Percentiles rank a stretch among this genome's conserved stretches.
Conservation (phyloP, 2,329 filamentous ascomycete genomes). For the Penicillium sp. region DNA sequence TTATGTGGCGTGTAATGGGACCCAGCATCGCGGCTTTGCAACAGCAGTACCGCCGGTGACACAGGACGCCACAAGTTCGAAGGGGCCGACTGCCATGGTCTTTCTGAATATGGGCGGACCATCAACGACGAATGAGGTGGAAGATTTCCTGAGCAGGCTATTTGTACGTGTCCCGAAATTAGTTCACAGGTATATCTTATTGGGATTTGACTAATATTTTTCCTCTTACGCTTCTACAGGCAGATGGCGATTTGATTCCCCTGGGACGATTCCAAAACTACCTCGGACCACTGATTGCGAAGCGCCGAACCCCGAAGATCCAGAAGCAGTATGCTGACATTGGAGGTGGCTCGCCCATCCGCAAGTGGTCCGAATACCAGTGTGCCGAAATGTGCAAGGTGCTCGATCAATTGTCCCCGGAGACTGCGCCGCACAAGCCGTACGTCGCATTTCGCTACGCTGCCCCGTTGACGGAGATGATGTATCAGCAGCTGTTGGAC, state of each 20-base stretch:
- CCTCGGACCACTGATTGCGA: conserved; percentile 79
- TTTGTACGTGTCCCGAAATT: conserved; percentile 60
- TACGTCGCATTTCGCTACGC: conserved; percentile 98
- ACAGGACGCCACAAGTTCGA: conserved; percentile 63
- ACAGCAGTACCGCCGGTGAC: conserved; percentile 70
- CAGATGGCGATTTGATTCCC: conserved; percentile 92
- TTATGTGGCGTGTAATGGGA: conserved; percentile 19
- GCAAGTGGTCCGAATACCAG: conserved; percentile 96
- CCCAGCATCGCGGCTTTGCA: conserved; percentile 44
- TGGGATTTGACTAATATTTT: neutral
- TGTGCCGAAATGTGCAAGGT: conserved; percentile 95
- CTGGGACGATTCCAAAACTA: conserved; percentile 86
- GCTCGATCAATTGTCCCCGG: conserved; percentile 80
- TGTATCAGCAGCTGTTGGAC: conserved; percentile 73
- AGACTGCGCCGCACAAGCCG: conserved; percentile 92
- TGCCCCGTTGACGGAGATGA: conserved; percentile 85
- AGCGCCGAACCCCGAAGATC: conserved; percentile 88
- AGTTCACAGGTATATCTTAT: neutral
- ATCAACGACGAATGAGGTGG: conserved; percentile 79
- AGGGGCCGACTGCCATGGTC: conserved; percentile 93
- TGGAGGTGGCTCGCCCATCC: conserved; percentile 94
- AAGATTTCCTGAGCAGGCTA: conserved; percentile 79
- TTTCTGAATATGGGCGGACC: conserved; percentile 99
- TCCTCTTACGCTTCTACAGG: conserved; percentile 46
- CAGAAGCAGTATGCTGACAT: conserved; percentile 92